phyloP scores from a whole-genome alignment of 495 filamentous ascomycete species.

The Penicillium herquei region DNA sequence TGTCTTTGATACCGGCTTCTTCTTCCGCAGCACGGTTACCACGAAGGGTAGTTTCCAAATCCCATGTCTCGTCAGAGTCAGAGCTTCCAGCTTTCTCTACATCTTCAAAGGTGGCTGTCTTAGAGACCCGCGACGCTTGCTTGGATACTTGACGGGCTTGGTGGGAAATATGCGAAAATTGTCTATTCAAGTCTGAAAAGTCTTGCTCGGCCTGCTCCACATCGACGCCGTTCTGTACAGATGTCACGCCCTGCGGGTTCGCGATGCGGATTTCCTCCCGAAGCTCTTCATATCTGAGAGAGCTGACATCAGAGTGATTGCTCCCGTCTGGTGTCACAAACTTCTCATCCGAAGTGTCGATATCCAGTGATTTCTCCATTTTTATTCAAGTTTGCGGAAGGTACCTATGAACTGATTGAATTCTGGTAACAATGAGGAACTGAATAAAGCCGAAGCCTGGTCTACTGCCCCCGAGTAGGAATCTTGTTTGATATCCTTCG shows the following conservation, averaged over 20 bases:
- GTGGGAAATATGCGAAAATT: constrained; percentile 68
- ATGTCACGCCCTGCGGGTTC: constrained; percentile 47
- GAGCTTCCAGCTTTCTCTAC: constrained; percentile 49
- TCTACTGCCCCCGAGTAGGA: background rate
- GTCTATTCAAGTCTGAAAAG: constrained; percentile 70
- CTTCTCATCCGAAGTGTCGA: constrained; percentile 19
- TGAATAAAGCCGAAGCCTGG: too few relatives aligned
- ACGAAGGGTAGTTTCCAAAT: constrained; percentile 67
- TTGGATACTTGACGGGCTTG: constrained; percentile 41
- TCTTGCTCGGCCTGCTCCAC: constrained; percentile 72
- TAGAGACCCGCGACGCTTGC: constrained; percentile 41
- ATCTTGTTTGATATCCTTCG: background rate
- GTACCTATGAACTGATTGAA: background rate
- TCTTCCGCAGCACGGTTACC: constrained; percentile 68
- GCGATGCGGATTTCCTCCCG: constrained; percentile 30
- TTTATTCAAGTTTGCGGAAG: background rate
- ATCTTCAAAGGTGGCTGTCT: constrained; percentile 35
- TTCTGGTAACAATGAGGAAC: background rate
- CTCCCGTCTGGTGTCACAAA: constrained; percentile 12
- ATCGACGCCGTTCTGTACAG: constrained; percentile 54
- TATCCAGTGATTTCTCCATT: background rate
- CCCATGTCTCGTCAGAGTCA: constrained; percentile 60
- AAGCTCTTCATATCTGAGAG: constrained; percentile 29
- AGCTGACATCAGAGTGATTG: constrained; percentile 27
- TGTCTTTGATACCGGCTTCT: constrained; percentile 73